Evolutionary conservation across 306 rosid species (phyloP).

Genomic region (Quercus agrifolia): DNA sequence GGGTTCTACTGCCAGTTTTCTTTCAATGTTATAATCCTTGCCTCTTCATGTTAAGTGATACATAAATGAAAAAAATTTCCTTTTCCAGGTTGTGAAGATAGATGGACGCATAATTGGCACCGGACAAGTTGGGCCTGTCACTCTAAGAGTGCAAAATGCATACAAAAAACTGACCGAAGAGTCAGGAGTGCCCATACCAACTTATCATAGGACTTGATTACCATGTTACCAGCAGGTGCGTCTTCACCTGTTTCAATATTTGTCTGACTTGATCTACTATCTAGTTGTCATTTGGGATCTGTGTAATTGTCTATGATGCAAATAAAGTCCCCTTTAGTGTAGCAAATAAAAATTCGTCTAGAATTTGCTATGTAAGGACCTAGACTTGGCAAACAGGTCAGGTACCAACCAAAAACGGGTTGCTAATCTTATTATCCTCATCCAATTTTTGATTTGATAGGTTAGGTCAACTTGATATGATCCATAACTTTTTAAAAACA

Average conservation of each 20-base stretch:
- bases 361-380: neutral
- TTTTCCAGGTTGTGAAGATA: slow-evolving; percentile 74
- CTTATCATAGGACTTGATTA: slow-evolving; percentile 19
- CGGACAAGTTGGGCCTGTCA: slow-evolving; percentile 76
- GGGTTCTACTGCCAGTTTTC: neutral
- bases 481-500: too few relatives aligned
- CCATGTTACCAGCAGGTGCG: slow-evolving; percentile 5
- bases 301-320: neutral
- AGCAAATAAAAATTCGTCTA: neutral
- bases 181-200: slow-evolving; percentile 60
- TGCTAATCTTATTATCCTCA: too few relatives aligned
- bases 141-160: slow-evolving; percentile 63
- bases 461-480: too few relatives aligned
- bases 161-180: slow-evolving; percentile 64
- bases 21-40: neutral
- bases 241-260: slow-evolving; percentile 8
- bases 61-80: neutral
- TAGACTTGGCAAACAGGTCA: too few relatives aligned
- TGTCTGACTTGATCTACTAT: slow-evolving; percentile 14
- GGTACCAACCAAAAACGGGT: too few relatives aligned
- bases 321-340: neutral
- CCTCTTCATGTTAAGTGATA: neutral
- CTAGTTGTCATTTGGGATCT: neutral
- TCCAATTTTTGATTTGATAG: too few relatives aligned
- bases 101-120: slow-evolving; percentile 81